Conservation (phyloP, 495 filamentous ascomycete species). For the Aspergillus leporis region DNA sequence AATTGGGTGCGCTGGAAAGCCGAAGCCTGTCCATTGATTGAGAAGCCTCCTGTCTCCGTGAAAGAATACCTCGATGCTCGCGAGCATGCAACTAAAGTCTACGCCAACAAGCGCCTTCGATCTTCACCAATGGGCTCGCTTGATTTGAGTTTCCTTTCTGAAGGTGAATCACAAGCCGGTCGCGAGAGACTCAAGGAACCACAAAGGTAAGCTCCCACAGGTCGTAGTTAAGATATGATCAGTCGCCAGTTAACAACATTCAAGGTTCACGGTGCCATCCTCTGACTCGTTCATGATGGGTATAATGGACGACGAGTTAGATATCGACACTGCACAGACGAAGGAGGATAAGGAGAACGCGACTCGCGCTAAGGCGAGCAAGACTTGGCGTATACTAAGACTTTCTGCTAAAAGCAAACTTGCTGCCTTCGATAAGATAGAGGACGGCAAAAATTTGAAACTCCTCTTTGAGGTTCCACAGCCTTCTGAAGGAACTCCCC, state of each 20-base stretch:
- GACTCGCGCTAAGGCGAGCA: constrained; percentile 72
- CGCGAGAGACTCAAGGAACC: constrained; percentile 60
- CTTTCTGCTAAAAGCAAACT: constrained; percentile 73
- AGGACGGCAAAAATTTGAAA: constrained; percentile 69
- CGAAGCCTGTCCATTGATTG: constrained; percentile 85
- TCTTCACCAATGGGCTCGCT: constrained; percentile 68
- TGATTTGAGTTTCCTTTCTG: constrained; percentile 73
- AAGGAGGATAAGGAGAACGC: constrained; percentile 69
- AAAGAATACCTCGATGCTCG: constrained; percentile 67
- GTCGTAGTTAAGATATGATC: not conserved
- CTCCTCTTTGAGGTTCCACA: constrained; percentile 48
- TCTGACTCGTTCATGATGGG: constrained; percentile 58
- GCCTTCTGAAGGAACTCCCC: constrained; percentile 29
- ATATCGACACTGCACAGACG: constrained; percentile 75
- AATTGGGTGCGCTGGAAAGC: constrained; percentile 99
- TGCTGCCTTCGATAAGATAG: constrained; percentile 78
- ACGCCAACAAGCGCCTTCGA: constrained; percentile 65
- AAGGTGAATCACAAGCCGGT: constrained; percentile 52
- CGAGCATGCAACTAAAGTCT: constrained; percentile 59
- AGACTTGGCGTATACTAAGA: constrained; percentile 83
- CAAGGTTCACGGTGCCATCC: constrained; percentile 51
- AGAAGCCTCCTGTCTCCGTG: constrained; percentile 66
- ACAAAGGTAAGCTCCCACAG: constrained; percentile 44
- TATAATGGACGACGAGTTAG: constrained; percentile 72
- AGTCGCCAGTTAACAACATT: constrained; percentile 15